Evolutionary conservation across 345 rosid species (phyloP).

Genomic region (Dipteronia dyeriana): DNA sequence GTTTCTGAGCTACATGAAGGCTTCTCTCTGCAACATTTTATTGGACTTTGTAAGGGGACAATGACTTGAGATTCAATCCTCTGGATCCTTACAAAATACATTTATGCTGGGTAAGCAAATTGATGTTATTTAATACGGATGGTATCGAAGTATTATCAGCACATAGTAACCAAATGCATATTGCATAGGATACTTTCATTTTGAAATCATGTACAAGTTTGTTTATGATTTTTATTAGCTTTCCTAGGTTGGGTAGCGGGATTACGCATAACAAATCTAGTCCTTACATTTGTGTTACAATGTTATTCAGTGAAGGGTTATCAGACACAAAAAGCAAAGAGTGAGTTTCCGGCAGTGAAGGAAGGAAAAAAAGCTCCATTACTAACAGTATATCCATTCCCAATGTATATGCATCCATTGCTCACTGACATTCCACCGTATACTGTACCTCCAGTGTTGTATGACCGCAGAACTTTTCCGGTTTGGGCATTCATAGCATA

Average conservation of each 20-base stretch:
- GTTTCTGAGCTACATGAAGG: too few relatives aligned
- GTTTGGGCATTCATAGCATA: slow-evolving; percentile 24
- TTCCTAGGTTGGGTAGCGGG: too few relatives aligned
- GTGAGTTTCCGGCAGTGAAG: slow-evolving; percentile 24
- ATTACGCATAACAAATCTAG: too few relatives aligned
- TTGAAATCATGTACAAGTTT: too few relatives aligned
- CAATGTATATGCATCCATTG: slow-evolving; percentile 29
- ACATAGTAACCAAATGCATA: too few relatives aligned
- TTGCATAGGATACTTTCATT: too few relatives aligned
- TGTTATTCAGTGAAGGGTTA: background rate
- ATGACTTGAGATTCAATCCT: slow-evolving; percentile 20
- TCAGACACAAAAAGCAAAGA: slow-evolving; percentile 26
- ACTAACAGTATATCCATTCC: slow-evolving; percentile 21
- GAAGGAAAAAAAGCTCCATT: background rate
- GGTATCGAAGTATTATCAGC: too few relatives aligned
- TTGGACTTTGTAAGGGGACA: slow-evolving; percentile 25
- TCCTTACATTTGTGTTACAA: background rate
- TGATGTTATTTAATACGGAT: too few relatives aligned
- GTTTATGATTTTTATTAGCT: background rate
- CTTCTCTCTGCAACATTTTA: too few relatives aligned
- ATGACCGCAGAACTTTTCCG: slow-evolving; percentile 26
- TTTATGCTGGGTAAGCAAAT: too few relatives aligned
- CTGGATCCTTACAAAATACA: too few relatives aligned
- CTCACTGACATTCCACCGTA: slow-evolving; percentile 28
- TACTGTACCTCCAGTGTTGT: slow-evolving; percentile 22